These are phyloP conservation scores for Carallia brachiata DNA, from an alignment of 345 rosid genomes.

Conservation along the genomic window DNA sequence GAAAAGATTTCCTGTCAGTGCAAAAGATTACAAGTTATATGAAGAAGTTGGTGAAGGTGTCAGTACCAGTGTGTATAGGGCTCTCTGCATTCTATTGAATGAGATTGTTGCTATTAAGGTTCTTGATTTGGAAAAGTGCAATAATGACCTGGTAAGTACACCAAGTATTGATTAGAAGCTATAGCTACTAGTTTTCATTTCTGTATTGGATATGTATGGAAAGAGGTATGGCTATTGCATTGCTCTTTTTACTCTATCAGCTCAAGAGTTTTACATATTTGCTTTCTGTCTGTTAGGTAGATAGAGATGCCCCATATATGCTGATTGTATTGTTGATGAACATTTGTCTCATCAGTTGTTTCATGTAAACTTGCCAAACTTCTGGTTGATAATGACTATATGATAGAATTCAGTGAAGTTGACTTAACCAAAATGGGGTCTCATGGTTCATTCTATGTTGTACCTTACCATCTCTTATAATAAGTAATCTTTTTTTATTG, in stretches of 20 bases:
- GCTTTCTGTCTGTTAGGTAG: not conserved
- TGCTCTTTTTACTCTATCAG: not conserved
- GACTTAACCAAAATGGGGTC: slow-evolving; percentile 7
- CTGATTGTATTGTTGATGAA: not conserved
- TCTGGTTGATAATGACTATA: not conserved
- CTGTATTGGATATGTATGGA: not conserved
- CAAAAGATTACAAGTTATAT: slow-evolving; percentile 73
- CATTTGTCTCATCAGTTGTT: not conserved
- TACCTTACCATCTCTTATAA: not conserved
- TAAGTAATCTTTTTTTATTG: not conserved
- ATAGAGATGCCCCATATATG: not conserved
- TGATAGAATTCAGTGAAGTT: not conserved
- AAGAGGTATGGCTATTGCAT: not conserved
- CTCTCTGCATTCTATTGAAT: slow-evolving; percentile 88
- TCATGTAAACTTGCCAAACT: not conserved
- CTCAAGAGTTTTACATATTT: too few relatives aligned
- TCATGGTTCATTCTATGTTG: slow-evolving; percentile 12
- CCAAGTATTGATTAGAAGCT: slow-evolving; percentile 7
- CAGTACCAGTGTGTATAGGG: slow-evolving; percentile 83
- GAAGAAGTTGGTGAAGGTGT: slow-evolving; percentile 99
- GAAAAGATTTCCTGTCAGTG: slow-evolving; percentile 67
- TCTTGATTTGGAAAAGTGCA: slow-evolving; percentile 96
- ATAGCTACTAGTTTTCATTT: slow-evolving; percentile 13
- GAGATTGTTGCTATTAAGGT: slow-evolving; percentile 89
- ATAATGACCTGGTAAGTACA: slow-evolving; percentile 73